These are phyloP conservation scores for Fusarium pininemorale DNA, from an alignment of 2,329 filamentous ascomycete species.

Conservation along the genomic window DNA sequence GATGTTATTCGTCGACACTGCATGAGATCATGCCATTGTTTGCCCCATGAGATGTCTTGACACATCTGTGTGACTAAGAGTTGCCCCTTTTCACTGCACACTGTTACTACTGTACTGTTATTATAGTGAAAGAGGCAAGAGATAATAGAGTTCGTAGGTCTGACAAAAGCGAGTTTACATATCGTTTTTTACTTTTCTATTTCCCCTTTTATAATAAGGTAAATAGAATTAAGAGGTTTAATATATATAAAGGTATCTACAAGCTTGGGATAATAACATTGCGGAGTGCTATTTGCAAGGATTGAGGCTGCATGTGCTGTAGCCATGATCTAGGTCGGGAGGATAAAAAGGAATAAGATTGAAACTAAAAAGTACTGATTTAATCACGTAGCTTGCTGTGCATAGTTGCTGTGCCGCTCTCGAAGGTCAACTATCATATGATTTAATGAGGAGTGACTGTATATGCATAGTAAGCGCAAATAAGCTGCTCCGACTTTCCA, in stretches of 20 bases:
- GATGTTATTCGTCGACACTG: too few species aligned
- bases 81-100: too few species aligned
- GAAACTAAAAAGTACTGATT: neutral
- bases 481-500: neutral
- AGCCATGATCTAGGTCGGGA: neutral
- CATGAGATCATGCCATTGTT: too few species aligned
- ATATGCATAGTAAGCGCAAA: neutral
- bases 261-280: neutral
- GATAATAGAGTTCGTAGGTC: too few species aligned
- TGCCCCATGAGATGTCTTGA: neutral
- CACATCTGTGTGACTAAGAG: neutral
- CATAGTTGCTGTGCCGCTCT: neutral
- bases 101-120: too few species aligned
- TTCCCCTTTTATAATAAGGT: too few species aligned
- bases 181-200: too few species aligned
- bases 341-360: accelerated
- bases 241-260: too few species aligned
- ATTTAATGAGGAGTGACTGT: neutral
- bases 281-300: neutral
- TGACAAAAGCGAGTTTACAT: too few species aligned
- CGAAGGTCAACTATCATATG: accelerated
- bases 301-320: too few species aligned
- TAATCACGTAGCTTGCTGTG: accelerated
- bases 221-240: too few species aligned
- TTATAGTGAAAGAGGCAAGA: too few species aligned